Evolutionary conservation across 129 eudicot species (phyloP).

Genomic region (Lactuca sativa): DNA sequence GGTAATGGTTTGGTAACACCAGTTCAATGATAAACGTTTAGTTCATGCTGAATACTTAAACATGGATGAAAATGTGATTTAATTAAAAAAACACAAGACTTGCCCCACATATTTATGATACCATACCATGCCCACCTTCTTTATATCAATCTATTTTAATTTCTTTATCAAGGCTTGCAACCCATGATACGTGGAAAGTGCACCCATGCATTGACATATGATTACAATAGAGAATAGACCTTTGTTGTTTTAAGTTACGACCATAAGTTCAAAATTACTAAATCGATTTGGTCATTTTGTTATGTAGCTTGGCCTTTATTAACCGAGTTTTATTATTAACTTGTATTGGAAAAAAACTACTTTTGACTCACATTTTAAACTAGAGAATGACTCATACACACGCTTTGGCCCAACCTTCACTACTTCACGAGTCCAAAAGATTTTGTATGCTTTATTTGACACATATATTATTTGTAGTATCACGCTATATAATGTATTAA

Average conservation of each 20-base stretch:
- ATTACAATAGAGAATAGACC: neutral
- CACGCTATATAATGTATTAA: too few relatives aligned
- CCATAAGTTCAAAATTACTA: neutral
- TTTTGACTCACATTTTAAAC: too few relatives aligned
- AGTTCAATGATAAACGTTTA: conserved; percentile 11
- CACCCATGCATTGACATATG: neutral
- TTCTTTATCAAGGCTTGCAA: conserved; percentile 33
- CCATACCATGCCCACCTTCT: conserved; percentile 9
- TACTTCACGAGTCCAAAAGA: too few relatives aligned
- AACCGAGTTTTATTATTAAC: neutral
- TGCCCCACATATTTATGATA: conserved; percentile 18
- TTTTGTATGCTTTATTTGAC: too few relatives aligned
- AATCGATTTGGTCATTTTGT: neutral
- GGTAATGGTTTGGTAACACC: neutral
- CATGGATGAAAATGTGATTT: neutral
- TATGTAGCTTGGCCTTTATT: neutral
- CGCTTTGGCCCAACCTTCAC: too few relatives aligned
- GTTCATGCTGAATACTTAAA: neutral
- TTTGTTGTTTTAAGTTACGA: neutral
- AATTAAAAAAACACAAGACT: neutral
- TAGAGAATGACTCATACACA: too few relatives aligned
- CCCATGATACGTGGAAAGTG: conserved; percentile 38
- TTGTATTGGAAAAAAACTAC: neutral
- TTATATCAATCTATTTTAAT: conserved; percentile 1
- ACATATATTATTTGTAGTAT: too few relatives aligned